phyloP scores from a whole-genome alignment of 2,329 filamentous ascomycete species.

The Phaeosphaeriaceae sp. region DNA sequence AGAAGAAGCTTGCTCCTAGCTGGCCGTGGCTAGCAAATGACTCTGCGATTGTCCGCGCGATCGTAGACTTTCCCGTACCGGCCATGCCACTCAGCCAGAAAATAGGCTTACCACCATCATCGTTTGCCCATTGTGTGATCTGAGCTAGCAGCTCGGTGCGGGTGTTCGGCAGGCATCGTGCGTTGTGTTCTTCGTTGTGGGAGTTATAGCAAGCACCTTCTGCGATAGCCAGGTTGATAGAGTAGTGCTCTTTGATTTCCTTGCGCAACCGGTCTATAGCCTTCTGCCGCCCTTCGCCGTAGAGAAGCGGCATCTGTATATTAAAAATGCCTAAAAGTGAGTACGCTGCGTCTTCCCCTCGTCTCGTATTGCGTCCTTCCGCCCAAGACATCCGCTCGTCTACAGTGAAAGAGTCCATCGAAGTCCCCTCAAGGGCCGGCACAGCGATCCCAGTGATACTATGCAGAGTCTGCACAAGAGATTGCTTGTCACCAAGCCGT shows the following conservation, averaged over 20 bases:
- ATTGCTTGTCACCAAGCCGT: background rate
- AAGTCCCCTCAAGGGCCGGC: background rate
- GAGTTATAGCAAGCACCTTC: constrained; percentile 22
- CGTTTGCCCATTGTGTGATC: constrained; percentile 25
- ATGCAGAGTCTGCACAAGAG: background rate
- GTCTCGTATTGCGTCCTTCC: background rate
- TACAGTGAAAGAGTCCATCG: background rate
- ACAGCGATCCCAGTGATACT: background rate
- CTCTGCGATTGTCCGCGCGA: background rate
- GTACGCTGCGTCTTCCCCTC: background rate
- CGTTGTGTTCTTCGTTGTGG: constrained; percentile 12
- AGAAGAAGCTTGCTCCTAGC: background rate
- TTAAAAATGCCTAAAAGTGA: background rate
- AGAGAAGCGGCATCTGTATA: background rate
- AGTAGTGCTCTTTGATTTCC: background rate
- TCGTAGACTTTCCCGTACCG: background rate
- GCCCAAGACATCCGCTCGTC: background rate
- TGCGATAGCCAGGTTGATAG: constrained; percentile 6
- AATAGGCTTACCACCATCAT: constrained; percentile 17
- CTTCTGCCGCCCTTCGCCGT: background rate
- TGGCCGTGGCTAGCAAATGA: background rate
- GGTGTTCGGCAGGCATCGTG: constrained; percentile 25
- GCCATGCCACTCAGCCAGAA: constrained; percentile 35
- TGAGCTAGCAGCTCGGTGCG: constrained; percentile 26
- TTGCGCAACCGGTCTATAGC: background rate